Conservation (phyloP, 2,329 filamentous ascomycete genomes). For the Fusarium piperis region DNA sequence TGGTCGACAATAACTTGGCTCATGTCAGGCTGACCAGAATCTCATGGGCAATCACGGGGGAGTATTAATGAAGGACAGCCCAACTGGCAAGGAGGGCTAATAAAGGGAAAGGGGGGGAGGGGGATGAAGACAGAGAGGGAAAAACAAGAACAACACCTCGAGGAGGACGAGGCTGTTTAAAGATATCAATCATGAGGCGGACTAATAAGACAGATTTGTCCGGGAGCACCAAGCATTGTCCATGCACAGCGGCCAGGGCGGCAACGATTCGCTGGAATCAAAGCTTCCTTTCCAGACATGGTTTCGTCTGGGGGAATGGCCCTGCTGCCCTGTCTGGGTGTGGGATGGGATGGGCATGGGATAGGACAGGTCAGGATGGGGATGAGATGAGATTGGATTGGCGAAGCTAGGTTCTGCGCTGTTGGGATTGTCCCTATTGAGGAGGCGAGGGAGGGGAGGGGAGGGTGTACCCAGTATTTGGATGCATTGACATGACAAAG, state of each 20-base stretch:
- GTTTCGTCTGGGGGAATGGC: constrained; percentile 19
- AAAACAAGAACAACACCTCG: not conserved
- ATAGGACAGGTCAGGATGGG: constrained; percentile 20
- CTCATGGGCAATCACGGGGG: constrained; percentile 8
- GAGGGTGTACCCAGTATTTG: not conserved
- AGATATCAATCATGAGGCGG: constrained; percentile 18
- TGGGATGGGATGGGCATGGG: constrained; percentile 25
- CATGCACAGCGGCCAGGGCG: constrained; percentile 27
- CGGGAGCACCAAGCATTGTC: constrained; percentile 21
- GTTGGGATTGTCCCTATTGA: constrained; percentile 12
- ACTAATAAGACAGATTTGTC: constrained; percentile 23
- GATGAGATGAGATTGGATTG: constrained; percentile 42
- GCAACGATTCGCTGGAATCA: constrained; percentile 36
- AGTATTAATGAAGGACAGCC: constrained; percentile 19
- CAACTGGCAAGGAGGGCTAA: constrained; percentile 42
- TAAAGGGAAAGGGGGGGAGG: constrained; percentile 10
- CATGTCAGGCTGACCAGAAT: constrained; percentile 53
- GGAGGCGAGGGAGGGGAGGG: not conserved
- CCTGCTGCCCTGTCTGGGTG: constrained; percentile 1
- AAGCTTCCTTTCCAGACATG: constrained; percentile 7
- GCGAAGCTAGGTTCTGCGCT: constrained; percentile 20
- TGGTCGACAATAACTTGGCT: constrained; percentile 47
- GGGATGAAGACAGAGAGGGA: constrained; percentile 33
- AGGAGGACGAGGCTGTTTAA: constrained; percentile 22
- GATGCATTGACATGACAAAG: constrained; percentile 21